Evolutionary conservation across 2,329 filamentous ascomycete species (phyloP), one percentile per base, ranked within the genome.

Genomic region (Cyphellophora europaea): DNA sequence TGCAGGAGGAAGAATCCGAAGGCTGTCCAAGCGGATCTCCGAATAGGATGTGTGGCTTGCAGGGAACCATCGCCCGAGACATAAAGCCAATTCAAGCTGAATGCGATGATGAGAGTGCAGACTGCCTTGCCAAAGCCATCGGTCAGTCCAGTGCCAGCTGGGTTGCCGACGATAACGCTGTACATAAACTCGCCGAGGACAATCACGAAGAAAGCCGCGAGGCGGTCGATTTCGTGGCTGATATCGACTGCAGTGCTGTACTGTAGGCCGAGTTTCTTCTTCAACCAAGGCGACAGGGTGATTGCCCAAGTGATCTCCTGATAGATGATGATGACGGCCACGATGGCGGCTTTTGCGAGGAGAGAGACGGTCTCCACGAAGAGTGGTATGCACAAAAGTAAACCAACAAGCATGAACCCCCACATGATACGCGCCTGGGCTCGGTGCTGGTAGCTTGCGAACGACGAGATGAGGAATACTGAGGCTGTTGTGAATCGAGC

Each of bases 121-220:
- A 66, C 55, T 3, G 65, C 65, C 32, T 64, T 63, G 6, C 57
- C 51, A 32, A 66, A 61, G 3, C 61, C 56, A 2, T 55, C 32
- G 15, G 65, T 67, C 28, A 69, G 50, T 0, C 66, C 66, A 11
- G 62, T 51, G 5, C 61, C 66, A 2, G 65, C 62, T 28, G 64
- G 63, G 17, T 62, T 60, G 3, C 63, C 65, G 8, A 69, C 65
- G 23, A 70, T 55, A 30, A 69, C 64, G 37, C 59, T 58, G 40
- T 67, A 68, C 11, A 69, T 53, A 41, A 68, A 69, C 40, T 69
- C 66, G 33, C 64, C 66, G 0, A 70, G 58, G n/a, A 66, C 65
- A 36, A 69, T 68, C 41, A 70, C 69, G 48, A 65, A 68, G 41
- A 70, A 69, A 11, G 65, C 66, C 0, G 64, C 64, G 50, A 67